Evolutionary conservation across 768 basidiomycete species (phyloP).

Genomic region (Rhizopogon rudus): DNA sequence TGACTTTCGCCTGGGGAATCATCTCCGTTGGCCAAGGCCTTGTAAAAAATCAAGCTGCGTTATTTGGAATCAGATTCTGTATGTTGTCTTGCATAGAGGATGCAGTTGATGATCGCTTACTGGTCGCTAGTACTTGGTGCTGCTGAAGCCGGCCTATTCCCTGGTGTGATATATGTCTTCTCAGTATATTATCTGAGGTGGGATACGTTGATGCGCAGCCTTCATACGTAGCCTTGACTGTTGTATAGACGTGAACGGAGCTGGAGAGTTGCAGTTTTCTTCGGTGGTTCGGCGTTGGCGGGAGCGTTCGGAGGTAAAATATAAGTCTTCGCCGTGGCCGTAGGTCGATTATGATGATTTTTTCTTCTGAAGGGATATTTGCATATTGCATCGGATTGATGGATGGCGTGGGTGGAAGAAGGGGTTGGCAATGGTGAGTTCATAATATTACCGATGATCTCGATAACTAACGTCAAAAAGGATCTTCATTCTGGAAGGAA

Average conservation of each 20-base stretch:
- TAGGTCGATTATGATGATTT: background rate
- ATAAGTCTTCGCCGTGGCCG: background rate
- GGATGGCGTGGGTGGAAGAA: conserved; percentile 54
- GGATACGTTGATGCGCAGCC: background rate
- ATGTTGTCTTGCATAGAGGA: conserved; percentile 12
- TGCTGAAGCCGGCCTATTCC: conserved; percentile 57
- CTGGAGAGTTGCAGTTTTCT: conserved; percentile 58
- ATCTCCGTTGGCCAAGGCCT: conserved; percentile 52
- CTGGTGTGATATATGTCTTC: conserved; percentile 54
- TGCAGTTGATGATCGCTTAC: background rate
- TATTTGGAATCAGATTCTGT: conserved; percentile 54
- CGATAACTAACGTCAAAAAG: conserved; percentile 19
- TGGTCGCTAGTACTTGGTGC: conserved; percentile 42
- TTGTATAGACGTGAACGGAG: conserved; percentile 46
- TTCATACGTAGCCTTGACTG: background rate
- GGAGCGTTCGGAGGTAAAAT: conserved; percentile 57
- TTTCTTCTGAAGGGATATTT: conserved; percentile 39
- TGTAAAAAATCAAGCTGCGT: conserved; percentile 45
- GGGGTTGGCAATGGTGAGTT: conserved; percentile 54
- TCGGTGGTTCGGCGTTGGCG: conserved; percentile 56
- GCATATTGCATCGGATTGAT: conserved; percentile 57
- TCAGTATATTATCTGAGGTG: conserved; percentile 53
- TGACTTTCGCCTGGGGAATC: conserved; percentile 58
- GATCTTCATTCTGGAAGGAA: conserved; percentile 58
- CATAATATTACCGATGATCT: background rate